Percentiles rank a stretch among this genome's conserved stretches.
Evolutionary conservation across 495 filamentous ascomycete genomes (phyloP).

Genomic region (Extremus antarcticus): DNA sequence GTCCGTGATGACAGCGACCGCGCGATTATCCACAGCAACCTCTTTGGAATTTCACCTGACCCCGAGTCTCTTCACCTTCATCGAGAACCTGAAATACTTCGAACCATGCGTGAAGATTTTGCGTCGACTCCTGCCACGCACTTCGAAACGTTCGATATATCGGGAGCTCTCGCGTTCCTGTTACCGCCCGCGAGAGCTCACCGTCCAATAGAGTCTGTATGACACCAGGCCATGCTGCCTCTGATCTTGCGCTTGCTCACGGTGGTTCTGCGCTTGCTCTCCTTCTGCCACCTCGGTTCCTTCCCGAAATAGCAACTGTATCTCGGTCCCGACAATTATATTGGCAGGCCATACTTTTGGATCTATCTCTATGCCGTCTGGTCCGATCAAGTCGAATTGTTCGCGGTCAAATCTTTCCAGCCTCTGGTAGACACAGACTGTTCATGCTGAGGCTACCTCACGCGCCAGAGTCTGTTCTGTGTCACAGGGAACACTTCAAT

Average conservation of each 20-base stretch:
- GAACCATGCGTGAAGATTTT: slow-evolving; percentile 23
- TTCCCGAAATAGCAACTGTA: not conserved
- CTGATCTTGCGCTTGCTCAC: too few species aligned
- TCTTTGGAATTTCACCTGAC: too few species aligned
- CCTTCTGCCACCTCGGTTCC: not conserved
- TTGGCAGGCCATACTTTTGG: not conserved
- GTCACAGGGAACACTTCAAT: too few species aligned
- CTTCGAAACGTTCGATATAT: not conserved
- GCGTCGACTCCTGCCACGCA: slow-evolving; percentile 19
- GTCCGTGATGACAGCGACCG: too few species aligned
- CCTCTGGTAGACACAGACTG: not conserved
- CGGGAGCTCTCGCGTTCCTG: not conserved
- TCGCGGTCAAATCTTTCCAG: not conserved
- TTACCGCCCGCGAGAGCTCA: not conserved
- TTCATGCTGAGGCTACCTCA: too few species aligned
- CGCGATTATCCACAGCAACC: too few species aligned
- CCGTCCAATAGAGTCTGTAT: not conserved
- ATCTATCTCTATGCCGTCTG: not conserved
- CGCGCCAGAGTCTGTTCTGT: too few species aligned
- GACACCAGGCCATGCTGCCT: not conserved
- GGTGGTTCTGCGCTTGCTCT: too few species aligned
- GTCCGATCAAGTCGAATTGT: not conserved
- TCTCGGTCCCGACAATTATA: not conserved
- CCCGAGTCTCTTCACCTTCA: slow-evolving; percentile 23
- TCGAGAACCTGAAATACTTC: slow-evolving; percentile 29